Evolutionary conservation across 441 rosid species (phyloP).

Genomic region (Populus trichocarpa): DNA sequence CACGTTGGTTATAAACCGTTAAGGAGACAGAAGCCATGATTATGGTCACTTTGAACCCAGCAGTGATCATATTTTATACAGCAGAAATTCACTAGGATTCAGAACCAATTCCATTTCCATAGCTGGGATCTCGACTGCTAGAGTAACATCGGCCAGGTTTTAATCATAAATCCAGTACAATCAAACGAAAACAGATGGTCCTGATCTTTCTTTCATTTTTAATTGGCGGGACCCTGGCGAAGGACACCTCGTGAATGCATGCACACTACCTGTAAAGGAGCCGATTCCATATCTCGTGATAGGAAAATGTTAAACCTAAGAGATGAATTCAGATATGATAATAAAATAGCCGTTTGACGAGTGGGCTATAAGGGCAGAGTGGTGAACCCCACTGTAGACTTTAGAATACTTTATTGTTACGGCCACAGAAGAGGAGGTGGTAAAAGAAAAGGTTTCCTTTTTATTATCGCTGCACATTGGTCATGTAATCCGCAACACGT

Average conservation of each 20-base stretch:
- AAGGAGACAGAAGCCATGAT: slow-evolving; percentile 33
- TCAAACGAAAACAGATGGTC: slow-evolving; percentile 3
- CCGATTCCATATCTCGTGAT: not conserved
- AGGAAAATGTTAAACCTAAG: not conserved
- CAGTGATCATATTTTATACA: not conserved
- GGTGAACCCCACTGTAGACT: not conserved
- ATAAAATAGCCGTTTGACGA: not conserved
- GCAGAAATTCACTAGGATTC: not conserved
- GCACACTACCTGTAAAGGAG: not conserved
- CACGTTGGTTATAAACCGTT: slow-evolving; percentile 32
- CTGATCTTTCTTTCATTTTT: not conserved
- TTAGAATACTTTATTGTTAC: not conserved
- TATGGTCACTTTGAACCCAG: slow-evolving; percentile 1
- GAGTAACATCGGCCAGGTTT: not conserved
- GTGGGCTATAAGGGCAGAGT: too few species aligned
- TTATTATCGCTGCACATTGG: not conserved
- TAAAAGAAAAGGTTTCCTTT: not conserved
- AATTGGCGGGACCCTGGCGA: not conserved
- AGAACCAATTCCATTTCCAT: not conserved
- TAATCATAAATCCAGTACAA: not conserved
- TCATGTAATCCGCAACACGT: too few species aligned
- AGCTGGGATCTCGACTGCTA: slow-evolving; percentile 9
- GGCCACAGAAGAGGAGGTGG: not conserved
- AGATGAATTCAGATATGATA: not conserved
- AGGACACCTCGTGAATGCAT: slow-evolving; percentile 1